Evolutionary conservation across 2,329 filamentous ascomycete genomes (phyloP).

Genomic region (Fusarium redolens): DNA sequence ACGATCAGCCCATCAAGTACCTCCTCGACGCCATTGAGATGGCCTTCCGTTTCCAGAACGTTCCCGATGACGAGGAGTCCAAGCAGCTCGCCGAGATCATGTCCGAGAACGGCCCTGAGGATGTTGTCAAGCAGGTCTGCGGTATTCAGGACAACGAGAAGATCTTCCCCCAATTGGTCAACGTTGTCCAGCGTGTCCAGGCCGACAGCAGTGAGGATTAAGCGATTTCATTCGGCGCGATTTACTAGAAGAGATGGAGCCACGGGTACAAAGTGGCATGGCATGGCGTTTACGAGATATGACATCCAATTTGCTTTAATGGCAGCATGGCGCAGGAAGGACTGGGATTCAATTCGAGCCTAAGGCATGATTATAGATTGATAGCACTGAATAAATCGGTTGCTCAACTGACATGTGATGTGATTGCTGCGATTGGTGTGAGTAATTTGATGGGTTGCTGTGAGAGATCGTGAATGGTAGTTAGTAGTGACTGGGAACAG

Average conservation of each 20-base stretch:
- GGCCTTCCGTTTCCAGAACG: conserved; percentile 94
- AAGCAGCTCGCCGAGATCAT: conserved; percentile 87
- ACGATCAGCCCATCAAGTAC: conserved; percentile 75
- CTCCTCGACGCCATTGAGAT: conserved; percentile 89
- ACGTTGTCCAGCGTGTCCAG: conserved; percentile 87
- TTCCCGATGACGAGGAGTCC: conserved; percentile 91
- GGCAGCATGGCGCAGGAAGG: conserved; percentile 44
- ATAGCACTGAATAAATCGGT: conserved; percentile 32
- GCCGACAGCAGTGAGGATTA: conserved; percentile 63
- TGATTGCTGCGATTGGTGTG: background rate
- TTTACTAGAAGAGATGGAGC: conserved; percentile 25
- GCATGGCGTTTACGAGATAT: conserved; percentile 44
- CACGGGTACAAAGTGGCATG: conserved; percentile 20
- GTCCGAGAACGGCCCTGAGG: conserved; percentile 76
- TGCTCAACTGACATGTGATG: background rate
- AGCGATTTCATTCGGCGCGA: conserved; percentile 36
- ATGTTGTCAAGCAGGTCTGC: conserved; percentile 83
- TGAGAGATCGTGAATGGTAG: background rate
- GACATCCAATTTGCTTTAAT: conserved; percentile 30
- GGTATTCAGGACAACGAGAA: conserved; percentile 82
- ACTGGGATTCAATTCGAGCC: conserved; percentile 24
- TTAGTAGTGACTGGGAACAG: background rate
- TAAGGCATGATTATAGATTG: conserved; percentile 33
- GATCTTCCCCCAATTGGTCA: conserved; percentile 79
- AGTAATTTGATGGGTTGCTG: accelerated